Percentiles rank a stretch among this genome's conserved stretches.
These are phyloP conservation scores for Torulaspora delbrueckii DNA, from an alignment of 805 yeast species.

Conservation along the genomic window DNA sequence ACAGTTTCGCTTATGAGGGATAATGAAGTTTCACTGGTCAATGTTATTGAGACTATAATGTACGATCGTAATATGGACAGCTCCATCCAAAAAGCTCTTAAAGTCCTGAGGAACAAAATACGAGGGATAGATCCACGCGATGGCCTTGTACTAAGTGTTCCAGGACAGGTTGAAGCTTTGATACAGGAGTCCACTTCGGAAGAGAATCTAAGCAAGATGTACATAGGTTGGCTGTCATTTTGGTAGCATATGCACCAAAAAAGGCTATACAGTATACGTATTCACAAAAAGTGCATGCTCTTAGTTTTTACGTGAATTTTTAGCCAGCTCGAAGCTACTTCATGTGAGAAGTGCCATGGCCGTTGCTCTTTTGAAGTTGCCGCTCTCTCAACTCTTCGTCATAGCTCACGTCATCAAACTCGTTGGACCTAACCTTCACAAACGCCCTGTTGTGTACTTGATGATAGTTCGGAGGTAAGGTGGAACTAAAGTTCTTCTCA, in stretches of 20 bases:
- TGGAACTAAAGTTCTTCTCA: constrained; percentile 5
- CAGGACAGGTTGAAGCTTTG: constrained; percentile 87
- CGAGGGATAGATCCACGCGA: constrained; percentile 79
- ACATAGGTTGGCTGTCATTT: constrained; percentile 88
- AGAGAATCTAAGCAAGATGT: constrained; percentile 77
- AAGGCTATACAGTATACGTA: neutral
- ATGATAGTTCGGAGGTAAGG: constrained; percentile 4
- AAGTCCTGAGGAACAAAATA: constrained; percentile 69
- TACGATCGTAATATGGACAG: constrained; percentile 61
- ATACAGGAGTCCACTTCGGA: constrained; percentile 74
- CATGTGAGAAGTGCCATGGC: neutral
- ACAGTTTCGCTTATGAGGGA: constrained; percentile 66
- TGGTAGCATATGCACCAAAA: constrained; percentile 35
- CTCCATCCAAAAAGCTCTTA: constrained; percentile 62
- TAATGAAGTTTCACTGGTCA: constrained; percentile 81
- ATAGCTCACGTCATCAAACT: constrained; percentile 9
- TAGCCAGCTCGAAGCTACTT: neutral
- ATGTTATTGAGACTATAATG: constrained; percentile 83
- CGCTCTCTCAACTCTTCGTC: constrained; percentile 4
- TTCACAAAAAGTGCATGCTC: neutral
- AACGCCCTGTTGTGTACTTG: constrained; percentile 8
- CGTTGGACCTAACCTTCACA: constrained; percentile 8
- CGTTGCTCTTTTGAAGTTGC: neutral
- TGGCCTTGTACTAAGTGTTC: constrained; percentile 81
- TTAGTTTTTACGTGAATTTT: no score